These are phyloP conservation scores for Craspedostauros australis DNA, from an alignment of 108 stramenopile species.

Conservation along the genomic window DNA sequence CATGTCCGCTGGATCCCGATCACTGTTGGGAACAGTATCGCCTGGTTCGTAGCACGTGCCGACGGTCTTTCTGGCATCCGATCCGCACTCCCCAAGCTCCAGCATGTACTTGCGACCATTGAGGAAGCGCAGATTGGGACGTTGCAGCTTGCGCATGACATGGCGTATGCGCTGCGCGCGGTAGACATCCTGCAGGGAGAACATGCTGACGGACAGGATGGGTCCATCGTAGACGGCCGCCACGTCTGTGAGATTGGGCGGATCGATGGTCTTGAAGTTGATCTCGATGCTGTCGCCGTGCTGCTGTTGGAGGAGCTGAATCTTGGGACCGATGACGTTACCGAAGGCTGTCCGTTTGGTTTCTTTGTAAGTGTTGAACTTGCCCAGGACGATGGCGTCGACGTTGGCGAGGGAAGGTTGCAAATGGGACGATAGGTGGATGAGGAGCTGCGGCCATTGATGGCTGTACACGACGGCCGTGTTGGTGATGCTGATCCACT, in stretches of 20 bases:
- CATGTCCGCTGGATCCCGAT: constrained; percentile 25
- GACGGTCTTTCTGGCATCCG: constrained; percentile 18
- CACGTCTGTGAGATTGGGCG: constrained; percentile 8
- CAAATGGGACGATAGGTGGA: neutral
- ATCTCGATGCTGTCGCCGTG: too few species aligned
- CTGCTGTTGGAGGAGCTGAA: too few species aligned
- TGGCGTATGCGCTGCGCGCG: neutral
- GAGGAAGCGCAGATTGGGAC: constrained; percentile 3
- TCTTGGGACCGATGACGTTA: too few species aligned
- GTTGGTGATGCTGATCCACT: constrained; percentile 17
- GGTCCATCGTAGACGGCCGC: neutral
- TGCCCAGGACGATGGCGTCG: constrained; percentile 20
- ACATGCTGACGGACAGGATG: constrained; percentile 21
- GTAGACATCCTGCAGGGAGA: constrained; percentile 4
- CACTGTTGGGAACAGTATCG: neutral
- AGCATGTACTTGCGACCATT: constrained; percentile 13
- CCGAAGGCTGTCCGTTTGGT: constrained; percentile 16
- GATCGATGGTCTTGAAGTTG: constrained; percentile 16
- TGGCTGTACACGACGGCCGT: constrained; percentile 12
- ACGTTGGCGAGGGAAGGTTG: neutral
- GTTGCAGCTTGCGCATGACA: neutral
- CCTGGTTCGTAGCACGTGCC: constrained; percentile 21
- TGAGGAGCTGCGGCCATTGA: constrained; percentile 3
- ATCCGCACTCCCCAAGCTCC: constrained; percentile 22
- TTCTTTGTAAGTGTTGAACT: constrained; percentile 14